phyloP scores from a whole-genome alignment of 257 asterid species.

The Petunia axillaris region DNA sequence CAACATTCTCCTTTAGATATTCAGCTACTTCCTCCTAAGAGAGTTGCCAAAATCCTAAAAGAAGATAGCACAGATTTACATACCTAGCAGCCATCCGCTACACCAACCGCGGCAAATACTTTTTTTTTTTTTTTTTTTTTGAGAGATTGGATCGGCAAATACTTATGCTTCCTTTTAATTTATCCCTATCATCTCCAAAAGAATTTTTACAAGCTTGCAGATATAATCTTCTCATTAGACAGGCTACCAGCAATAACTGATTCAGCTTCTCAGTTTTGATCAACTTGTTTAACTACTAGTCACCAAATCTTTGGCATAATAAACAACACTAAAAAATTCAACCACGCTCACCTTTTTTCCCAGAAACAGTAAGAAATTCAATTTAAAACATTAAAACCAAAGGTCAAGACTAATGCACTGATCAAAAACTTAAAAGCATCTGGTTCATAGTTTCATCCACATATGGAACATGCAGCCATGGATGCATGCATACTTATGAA shows the following conservation, averaged over 20 bases:
- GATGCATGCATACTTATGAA: background rate
- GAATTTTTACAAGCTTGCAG: background rate
- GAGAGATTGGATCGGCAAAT: background rate
- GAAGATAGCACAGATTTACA: background rate
- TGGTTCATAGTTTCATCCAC: background rate
- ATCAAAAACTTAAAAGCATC: background rate
- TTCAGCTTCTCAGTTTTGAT: background rate
- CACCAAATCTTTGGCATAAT: background rate
- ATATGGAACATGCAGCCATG: background rate
- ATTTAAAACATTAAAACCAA: too few relatives aligned
- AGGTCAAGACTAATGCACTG: background rate
- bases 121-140: too few relatives aligned
- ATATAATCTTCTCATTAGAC: background rate
- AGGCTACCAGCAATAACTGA: background rate
- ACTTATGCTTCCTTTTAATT: background rate
- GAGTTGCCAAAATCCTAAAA: background rate
- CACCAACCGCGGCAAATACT: too few relatives aligned
- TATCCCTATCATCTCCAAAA: background rate
- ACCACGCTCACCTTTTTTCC: too few relatives aligned
- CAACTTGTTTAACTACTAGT: background rate
- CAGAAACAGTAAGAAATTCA: too few relatives aligned
- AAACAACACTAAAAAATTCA: too few relatives aligned
- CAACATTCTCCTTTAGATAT: background rate
- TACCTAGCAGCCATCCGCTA: background rate
- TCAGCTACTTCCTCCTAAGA: background rate